phyloP scores from a whole-genome alignment of 495 filamentous ascomycete genomes.

The Penicillium coffeae region DNA sequence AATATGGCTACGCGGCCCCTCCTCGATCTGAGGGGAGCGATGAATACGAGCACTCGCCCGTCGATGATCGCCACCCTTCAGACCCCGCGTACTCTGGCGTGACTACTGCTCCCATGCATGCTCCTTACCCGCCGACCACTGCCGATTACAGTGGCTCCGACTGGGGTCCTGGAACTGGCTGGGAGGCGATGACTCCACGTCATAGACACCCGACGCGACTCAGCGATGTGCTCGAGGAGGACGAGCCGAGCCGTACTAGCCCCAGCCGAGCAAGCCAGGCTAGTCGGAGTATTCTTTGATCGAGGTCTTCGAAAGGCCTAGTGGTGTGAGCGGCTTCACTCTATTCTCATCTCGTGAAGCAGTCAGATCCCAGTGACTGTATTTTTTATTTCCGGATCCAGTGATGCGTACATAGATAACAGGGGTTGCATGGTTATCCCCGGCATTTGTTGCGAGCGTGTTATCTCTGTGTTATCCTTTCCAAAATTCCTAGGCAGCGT shows the following conservation, averaged over 20 bases:
- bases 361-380: neutral
- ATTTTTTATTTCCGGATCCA: neutral
- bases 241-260: constrained; percentile 56
- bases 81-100: constrained; percentile 40
- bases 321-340: neutral
- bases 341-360: neutral
- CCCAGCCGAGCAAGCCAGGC: constrained; percentile 51
- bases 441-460: constrained; percentile 10
- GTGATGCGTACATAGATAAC: constrained; percentile 16
- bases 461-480: constrained; percentile 1
- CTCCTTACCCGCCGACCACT: constrained; percentile 27
- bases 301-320: neutral
- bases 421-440: constrained; percentile 1
- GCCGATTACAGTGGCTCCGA: constrained; percentile 58
- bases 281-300: constrained; percentile 34
- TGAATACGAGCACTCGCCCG: constrained; percentile 50
- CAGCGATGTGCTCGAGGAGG: constrained; percentile 86
- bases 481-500: neutral
- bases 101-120: constrained; percentile 27
- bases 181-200: constrained; percentile 71
- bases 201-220: constrained; percentile 93
- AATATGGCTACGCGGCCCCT: constrained; percentile 32
- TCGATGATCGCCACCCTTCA: constrained; percentile 43
- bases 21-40: constrained; percentile 49
- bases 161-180: constrained; percentile 61